Evolutionary conservation across 2,329 filamentous ascomycete species (phyloP).

Genomic region (Venturia nashicola): DNA sequence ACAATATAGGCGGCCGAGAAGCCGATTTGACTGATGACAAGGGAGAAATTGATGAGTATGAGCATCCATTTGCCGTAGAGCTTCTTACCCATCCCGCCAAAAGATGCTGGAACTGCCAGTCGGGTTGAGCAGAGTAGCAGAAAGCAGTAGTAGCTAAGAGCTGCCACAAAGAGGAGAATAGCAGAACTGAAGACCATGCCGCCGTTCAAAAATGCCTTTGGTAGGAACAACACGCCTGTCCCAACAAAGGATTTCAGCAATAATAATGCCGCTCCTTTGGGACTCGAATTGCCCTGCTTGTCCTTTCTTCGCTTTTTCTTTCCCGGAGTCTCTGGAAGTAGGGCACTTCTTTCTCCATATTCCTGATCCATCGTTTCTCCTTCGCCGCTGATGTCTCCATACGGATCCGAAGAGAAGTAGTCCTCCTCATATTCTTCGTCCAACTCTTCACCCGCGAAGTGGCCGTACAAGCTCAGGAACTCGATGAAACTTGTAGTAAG

Average conservation of each 20-base stretch:
- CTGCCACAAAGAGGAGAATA: conserved; percentile 74
- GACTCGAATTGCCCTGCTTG: conserved; percentile 58
- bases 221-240: conserved; percentile 86
- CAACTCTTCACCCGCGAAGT: conserved; percentile 93
- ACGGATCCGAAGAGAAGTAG: conserved; percentile 74
- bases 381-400: conserved; percentile 36
- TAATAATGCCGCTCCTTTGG: conserved; percentile 68
- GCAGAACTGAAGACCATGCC: conserved; percentile 95
- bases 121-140: conserved; percentile 83
- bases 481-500: conserved; percentile 92
- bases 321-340: conserved; percentile 48
- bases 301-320: conserved; percentile 66
- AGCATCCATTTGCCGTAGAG: conserved; percentile 89
- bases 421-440: conserved; percentile 82
- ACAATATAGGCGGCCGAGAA: conserved; percentile 95
- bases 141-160: conserved; percentile 93
- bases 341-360: conserved; percentile 69
- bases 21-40: conserved; percentile 89
- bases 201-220: conserved; percentile 85
- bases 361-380: conserved; percentile 49
- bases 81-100: conserved; percentile 89
- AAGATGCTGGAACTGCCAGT: conserved; percentile 79
- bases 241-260: conserved; percentile 97
- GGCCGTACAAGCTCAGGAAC: conserved; percentile 87
- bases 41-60: conserved; percentile 73